Percentiles rank a stretch among this genome's conserved stretches.
Conservation (phyloP, 495 filamentous ascomycete species). For the Arthonia radiata region DNA sequence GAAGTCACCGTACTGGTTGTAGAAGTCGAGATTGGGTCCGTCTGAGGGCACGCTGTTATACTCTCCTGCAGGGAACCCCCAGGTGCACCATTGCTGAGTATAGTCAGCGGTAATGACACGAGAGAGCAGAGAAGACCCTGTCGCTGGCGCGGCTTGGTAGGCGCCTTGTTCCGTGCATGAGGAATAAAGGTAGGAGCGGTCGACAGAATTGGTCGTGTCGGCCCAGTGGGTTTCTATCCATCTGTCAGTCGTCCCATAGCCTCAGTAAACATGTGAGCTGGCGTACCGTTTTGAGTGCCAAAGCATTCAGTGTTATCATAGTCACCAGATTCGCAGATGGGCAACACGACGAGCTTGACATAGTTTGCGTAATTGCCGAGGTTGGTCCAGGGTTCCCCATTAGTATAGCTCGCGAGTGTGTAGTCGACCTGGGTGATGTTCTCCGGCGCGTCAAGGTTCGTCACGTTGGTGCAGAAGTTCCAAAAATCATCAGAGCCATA, state of each 20-base stretch:
- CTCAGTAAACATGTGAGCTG: not conserved
- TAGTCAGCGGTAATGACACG: slow-evolving; percentile 20
- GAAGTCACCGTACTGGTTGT: slow-evolving; percentile 20
- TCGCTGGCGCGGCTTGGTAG: slow-evolving; percentile 19
- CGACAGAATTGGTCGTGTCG: slow-evolving; percentile 11
- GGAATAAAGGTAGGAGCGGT: slow-evolving; percentile 20
- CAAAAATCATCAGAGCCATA: slow-evolving; percentile 18
- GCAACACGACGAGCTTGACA: slow-evolving; percentile 17
- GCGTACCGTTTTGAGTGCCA: slow-evolving; percentile 15
- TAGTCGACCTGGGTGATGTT: slow-evolving; percentile 18
- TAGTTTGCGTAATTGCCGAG: slow-evolving; percentile 23
- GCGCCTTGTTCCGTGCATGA: slow-evolving; percentile 23
- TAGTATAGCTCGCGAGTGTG: slow-evolving; percentile 17
- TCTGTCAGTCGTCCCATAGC: not conserved
- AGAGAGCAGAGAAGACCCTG: slow-evolving; percentile 18
- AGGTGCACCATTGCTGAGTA: slow-evolving; percentile 26
- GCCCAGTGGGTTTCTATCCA: slow-evolving; percentile 16
- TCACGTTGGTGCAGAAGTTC: slow-evolving; percentile 23
- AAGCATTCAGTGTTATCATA: slow-evolving; percentile 20
- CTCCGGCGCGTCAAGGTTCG: slow-evolving; percentile 18
- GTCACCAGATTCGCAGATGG: slow-evolving; percentile 16
- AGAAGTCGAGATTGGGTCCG: slow-evolving; percentile 14
- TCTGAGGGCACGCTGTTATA: slow-evolving; percentile 18
- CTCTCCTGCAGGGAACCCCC: slow-evolving; percentile 21
- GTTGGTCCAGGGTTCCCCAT: slow-evolving; percentile 21